A percentile compares a stretch with the other conserved stretches of the same genome.
Conservation (phyloP, 2,329 filamentous ascomycete species). For the Phialophora tarda region DNA sequence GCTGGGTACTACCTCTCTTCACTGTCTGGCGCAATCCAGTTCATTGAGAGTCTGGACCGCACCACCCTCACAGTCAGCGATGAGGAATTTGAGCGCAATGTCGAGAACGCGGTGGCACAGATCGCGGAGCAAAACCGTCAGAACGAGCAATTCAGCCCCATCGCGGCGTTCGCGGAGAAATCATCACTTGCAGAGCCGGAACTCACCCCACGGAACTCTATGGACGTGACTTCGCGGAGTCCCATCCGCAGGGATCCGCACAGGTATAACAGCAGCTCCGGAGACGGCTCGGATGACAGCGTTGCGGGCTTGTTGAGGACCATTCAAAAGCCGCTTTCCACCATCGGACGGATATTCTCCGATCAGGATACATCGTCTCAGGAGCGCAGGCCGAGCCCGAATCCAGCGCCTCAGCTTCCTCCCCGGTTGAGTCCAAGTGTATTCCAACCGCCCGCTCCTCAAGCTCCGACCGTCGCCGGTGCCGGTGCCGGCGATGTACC, state of each 20-base stretch:
- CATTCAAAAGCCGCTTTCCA: conserved; percentile 87
- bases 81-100: conserved; percentile 92
- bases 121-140: conserved; percentile 87
- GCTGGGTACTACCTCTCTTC: conserved; percentile 98
- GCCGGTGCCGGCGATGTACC: neutral
- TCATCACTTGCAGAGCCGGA: conserved; percentile 60
- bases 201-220: conserved; percentile 64
- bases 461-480: conserved; percentile 42
- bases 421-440: conserved; percentile 58
- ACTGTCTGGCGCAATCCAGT: conserved; percentile 83
- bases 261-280: conserved; percentile 51
- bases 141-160: conserved; percentile 52
- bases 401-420: conserved; percentile 41
- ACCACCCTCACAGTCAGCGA: conserved; percentile 92
- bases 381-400: conserved; percentile 41
- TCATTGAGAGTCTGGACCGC: conserved; percentile 94
- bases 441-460: conserved; percentile 52
- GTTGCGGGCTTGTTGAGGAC: conserved; percentile 85
- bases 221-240: conserved; percentile 60
- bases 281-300: conserved; percentile 72
- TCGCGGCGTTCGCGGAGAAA: conserved; percentile 50
- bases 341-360: conserved; percentile 93
- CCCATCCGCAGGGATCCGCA: conserved; percentile 46
- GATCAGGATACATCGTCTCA: conserved; percentile 59
- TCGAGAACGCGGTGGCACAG: conserved; percentile 93